Conservation (phyloP, 164 flowering plant species). For the Liquidambar formosana region DNA sequence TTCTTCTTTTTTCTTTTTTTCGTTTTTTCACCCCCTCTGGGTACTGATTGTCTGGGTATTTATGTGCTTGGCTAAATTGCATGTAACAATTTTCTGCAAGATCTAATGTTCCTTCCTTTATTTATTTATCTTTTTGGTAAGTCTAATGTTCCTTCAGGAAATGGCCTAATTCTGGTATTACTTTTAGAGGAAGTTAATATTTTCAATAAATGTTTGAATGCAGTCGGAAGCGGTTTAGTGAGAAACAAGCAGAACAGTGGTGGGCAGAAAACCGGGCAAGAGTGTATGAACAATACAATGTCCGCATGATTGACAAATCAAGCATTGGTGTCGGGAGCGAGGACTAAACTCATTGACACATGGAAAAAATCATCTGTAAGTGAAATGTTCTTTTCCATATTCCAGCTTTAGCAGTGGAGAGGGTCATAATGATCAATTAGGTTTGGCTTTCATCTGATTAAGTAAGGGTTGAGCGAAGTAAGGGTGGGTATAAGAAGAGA, state of each 20-base stretch:
- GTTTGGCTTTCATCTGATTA: conserved; percentile 30
- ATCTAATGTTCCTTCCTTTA: too few species aligned
- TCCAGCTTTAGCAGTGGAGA: conserved; percentile 14
- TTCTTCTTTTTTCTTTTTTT: too few species aligned
- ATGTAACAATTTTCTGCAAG: too few species aligned
- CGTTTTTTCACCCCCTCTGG: too few species aligned
- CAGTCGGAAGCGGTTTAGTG: conserved; percentile 95
- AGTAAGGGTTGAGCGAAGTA: conserved; percentile 19
- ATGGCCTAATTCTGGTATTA: background rate
- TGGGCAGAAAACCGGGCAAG: conserved; percentile 94
- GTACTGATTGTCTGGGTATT: too few species aligned
- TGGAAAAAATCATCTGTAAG: conserved; percentile 27
- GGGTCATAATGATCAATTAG: conserved; percentile 28
- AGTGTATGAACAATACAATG: conserved; percentile 84
- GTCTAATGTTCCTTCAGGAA: too few species aligned
- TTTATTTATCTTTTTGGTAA: too few species aligned
- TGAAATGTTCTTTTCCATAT: conserved; percentile 21
- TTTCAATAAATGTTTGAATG: conserved; percentile 25
- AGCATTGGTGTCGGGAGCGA: conserved; percentile 70
- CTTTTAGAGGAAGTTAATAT: background rate
- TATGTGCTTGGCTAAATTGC: too few species aligned
- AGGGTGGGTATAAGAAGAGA: conserved; percentile 14
- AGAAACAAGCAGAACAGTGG: conserved; percentile 97
- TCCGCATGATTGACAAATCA: conserved; percentile 78
- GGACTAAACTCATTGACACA: conserved; percentile 44